phyloP scores from a whole-genome alignment of 2,329 filamentous ascomycete species.

The Epichloe gansuensis region DNA sequence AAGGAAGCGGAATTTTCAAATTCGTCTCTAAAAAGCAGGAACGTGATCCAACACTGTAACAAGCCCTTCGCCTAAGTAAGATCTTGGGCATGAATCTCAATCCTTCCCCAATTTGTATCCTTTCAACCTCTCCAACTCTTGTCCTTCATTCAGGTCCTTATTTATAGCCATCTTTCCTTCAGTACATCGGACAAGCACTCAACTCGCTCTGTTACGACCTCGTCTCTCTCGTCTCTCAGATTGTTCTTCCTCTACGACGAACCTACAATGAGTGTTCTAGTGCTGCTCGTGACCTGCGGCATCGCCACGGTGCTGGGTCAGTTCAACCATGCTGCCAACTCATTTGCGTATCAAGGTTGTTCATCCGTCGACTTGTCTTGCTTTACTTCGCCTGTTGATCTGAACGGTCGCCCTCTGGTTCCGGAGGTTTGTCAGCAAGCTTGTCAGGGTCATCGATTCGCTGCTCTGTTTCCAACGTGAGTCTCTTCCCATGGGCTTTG shows the following conservation, averaged over 20 bases:
- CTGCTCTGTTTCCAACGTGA: conserved; percentile 21
- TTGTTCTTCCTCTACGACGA: conserved; percentile 5
- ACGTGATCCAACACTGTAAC: background rate
- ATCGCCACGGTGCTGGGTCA: conserved; percentile 10
- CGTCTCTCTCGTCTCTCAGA: background rate
- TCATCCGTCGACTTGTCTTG: conserved; percentile 16
- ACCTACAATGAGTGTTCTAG: conserved; percentile 12
- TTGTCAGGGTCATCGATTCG: conserved; percentile 17
- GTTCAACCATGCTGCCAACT: conserved; percentile 11
- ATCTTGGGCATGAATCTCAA: background rate
- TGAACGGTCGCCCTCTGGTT: conserved; percentile 12
- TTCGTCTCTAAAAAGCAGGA: background rate
- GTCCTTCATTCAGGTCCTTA: conserved; percentile 7
- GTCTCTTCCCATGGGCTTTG: background rate
- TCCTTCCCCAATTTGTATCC: conserved; percentile 3
- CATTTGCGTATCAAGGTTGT: conserved; percentile 17
- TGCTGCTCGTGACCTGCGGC: conserved; percentile 14
- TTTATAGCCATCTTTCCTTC: conserved; percentile 3
- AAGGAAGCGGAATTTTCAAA: background rate
- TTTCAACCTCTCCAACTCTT: conserved; percentile 3
- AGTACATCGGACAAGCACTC: conserved; percentile 1
- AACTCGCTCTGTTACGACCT: background rate
- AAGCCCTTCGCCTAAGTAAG: background rate
- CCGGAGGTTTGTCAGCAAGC: conserved; percentile 18
- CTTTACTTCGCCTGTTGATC: conserved; percentile 13